A percentile compares a stretch with the other conserved stretches of the same genome.
Conservation (phyloP, 2,329 filamentous ascomycete species). For the Trichoderma lentiforme region DNA sequence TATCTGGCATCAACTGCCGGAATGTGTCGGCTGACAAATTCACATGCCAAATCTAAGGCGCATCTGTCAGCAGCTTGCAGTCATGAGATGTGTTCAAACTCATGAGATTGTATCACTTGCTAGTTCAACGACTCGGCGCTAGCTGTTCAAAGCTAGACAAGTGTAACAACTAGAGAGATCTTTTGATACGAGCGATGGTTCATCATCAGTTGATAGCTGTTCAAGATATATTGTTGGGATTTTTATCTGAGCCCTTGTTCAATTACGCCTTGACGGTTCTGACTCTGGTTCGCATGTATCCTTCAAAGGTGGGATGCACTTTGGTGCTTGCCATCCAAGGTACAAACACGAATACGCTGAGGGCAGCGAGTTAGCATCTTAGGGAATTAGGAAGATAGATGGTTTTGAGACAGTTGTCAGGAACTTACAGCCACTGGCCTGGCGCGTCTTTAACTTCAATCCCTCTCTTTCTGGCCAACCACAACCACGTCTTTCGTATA, state of each 20-base stretch:
- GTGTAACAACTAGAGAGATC: neutral
- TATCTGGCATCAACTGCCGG: neutral
- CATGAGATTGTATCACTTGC: neutral
- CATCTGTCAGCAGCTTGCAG: neutral
- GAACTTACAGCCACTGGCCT: neutral
- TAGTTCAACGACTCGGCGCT: neutral
- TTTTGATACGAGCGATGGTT: neutral
- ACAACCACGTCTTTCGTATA: neutral
- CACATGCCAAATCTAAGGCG: neutral
- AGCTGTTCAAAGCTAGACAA: neutral
- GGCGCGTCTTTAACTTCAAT: neutral
- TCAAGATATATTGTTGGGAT: too few relatives aligned
- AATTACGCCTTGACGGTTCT: neutral
- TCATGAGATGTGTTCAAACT: slow-evolving; percentile 1
- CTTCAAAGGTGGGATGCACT: neutral
- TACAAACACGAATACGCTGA: neutral
- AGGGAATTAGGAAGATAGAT: neutral
- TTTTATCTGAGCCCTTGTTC: too few relatives aligned
- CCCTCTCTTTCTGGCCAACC: neutral
- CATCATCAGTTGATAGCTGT: neutral
- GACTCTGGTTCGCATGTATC: neutral
- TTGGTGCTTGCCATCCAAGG: neutral
- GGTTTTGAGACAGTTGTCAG: neutral
- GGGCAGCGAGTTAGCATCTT: neutral
- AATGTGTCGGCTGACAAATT: slow-evolving; percentile 13